Conservation (phyloP, 371 early-diverging fungal species). For the Coemansia sp. region DNA sequence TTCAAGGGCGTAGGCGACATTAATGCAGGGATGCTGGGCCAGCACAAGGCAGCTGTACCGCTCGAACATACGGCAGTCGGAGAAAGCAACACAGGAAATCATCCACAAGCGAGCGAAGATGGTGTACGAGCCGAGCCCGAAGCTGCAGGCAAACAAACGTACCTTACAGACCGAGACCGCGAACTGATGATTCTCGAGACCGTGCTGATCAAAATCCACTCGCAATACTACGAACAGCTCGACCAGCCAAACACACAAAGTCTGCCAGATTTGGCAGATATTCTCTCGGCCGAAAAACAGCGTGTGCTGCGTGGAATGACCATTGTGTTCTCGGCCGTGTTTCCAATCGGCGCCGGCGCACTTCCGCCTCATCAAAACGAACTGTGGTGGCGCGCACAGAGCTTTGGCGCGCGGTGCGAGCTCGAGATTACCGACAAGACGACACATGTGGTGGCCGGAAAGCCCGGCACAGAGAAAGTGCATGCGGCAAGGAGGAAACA, state of each 20-base stretch:
- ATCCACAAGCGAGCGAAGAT: slow-evolving; percentile 10
- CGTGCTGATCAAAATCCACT: slow-evolving; percentile 54
- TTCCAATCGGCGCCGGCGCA: slow-evolving; percentile 53
- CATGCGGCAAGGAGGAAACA: slow-evolving; percentile 30
- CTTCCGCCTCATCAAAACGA: slow-evolving; percentile 60
- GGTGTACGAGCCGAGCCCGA: slow-evolving; percentile 11
- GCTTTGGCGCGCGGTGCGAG: slow-evolving; percentile 48
- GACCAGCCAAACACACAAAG: neutral
- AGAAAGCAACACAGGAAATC: slow-evolving; percentile 16
- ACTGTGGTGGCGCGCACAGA: slow-evolving; percentile 40
- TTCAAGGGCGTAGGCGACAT: slow-evolving; percentile 96
- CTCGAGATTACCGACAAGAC: slow-evolving; percentile 38
- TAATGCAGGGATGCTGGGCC: slow-evolving; percentile 67
- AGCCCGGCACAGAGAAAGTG: slow-evolving; percentile 50
- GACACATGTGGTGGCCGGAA: slow-evolving; percentile 53
- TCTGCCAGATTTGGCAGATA: slow-evolving; percentile 48
- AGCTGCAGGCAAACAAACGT: neutral
- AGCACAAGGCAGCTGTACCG: slow-evolving; percentile 15
- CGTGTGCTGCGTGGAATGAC: slow-evolving; percentile 54
- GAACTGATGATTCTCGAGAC: slow-evolving; percentile 52
- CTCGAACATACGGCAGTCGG: neutral
- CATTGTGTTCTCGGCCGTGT: slow-evolving; percentile 59
- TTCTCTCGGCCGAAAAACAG: slow-evolving; percentile 52
- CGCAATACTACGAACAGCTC: slow-evolving; percentile 48
- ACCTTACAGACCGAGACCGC: slow-evolving; percentile 53